These are phyloP conservation scores for Fagopyrum esculentum DNA, from an alignment of 148 eudicot species.

Conservation along the genomic window DNA sequence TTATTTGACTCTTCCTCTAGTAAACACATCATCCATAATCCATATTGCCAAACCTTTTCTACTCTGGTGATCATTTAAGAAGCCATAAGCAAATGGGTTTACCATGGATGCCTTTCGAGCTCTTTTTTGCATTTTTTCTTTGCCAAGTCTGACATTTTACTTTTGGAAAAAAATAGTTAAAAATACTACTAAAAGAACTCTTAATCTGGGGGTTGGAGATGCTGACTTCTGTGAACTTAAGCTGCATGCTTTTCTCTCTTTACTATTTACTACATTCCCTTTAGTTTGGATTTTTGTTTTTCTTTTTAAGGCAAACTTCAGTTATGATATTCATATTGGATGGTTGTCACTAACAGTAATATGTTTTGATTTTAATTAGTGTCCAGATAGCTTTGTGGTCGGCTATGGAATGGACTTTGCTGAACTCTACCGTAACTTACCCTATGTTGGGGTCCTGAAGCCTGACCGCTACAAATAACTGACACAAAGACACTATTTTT, in stretches of 20 bases:
- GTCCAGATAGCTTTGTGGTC: conserved; percentile 74
- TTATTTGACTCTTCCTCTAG: too few relatives aligned
- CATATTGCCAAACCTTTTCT: too few relatives aligned
- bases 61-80: too few relatives aligned
- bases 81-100: too few relatives aligned
- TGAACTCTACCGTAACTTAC: conserved; percentile 79
- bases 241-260: not conserved
- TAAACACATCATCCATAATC: too few relatives aligned
- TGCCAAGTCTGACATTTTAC: too few relatives aligned
- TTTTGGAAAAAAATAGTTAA: too few relatives aligned
- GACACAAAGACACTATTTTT: not conserved
- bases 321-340: not conserved
- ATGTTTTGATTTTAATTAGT: conserved; percentile 33
- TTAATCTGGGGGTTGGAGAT: too few relatives aligned
- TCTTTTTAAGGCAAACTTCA: not conserved
- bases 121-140: too few relatives aligned
- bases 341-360: not conserved
- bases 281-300: not conserved
- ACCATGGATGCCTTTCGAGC: too few relatives aligned
- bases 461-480: conserved; percentile 52
- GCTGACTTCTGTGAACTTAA: not conserved
- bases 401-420: conserved; percentile 90
- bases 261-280: not conserved
- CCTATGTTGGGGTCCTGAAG: conserved; percentile 80
- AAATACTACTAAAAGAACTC: too few relatives aligned